Percentiles rank a stretch among this genome's conserved stretches.
phyloP scores from a whole-genome alignment of 2,329 filamentous ascomycete species.

The Trichoderma atrobrunneum region DNA sequence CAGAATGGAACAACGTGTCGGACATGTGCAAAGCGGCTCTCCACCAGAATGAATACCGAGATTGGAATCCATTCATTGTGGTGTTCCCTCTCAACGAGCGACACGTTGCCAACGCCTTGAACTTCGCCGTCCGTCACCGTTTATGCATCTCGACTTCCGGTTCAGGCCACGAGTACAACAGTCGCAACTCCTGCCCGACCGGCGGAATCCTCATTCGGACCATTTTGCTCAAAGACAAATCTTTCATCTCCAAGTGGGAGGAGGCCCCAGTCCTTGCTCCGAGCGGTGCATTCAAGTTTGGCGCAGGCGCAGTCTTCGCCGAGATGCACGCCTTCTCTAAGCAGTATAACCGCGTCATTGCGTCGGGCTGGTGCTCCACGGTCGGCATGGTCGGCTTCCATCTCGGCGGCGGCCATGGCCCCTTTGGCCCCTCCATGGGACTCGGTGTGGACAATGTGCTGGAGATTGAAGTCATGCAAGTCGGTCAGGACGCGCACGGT shows the following conservation, averaged over 20 bases:
- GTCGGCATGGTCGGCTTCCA: background rate
- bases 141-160: background rate
- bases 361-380: background rate
- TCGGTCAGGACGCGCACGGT: constrained; percentile 42
- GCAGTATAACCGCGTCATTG: background rate
- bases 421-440: constrained; percentile 41
- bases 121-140: background rate
- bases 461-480: constrained; percentile 40
- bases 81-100: background rate
- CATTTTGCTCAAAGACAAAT: background rate
- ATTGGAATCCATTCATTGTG: background rate
- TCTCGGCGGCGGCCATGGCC: constrained; percentile 41
- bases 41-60: background rate
- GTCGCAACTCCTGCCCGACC: background rate
- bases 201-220: background rate
- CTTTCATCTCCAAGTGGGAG: background rate
- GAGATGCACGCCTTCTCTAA: background rate
- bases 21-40: background rate
- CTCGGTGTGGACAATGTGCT: constrained; percentile 49
- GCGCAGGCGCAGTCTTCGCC: background rate
- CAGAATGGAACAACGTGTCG: background rate
- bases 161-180: background rate
- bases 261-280: background rate
- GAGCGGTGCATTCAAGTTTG: background rate
- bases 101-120: background rate